Base-by-base conservation (phyloP, 345 rosid species). In the Eucalyptus cloeziana region DNA sequence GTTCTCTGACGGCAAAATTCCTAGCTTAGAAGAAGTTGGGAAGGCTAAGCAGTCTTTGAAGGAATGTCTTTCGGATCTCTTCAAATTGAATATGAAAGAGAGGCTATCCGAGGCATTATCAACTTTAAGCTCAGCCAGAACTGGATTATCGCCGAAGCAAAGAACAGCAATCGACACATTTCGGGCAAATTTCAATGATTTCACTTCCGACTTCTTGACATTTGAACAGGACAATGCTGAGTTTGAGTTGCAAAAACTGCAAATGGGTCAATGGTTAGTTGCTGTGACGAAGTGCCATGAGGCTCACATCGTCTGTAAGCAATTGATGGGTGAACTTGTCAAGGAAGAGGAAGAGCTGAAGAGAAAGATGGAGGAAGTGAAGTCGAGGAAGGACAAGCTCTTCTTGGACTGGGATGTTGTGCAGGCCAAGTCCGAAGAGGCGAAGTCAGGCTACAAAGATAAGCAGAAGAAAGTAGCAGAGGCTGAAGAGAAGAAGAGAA, bases 31-130 rank as follows among this genome's bases (percentile, higher is more conserved):
- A 24, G 90, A 89, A 22, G 86, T 89, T 7, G 44, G 19, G 49
- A 33, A 64, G 62, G 90, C 90, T 62, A 89, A 89, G 64, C 87
- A 56, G 27, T 89, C 90, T 47, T 85, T 89, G 58, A 89, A 89
- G 62, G 90, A 89, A 86, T 89, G 90, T 50, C 90, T 89, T 30
- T 86, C 88, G 25, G 88, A 89, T 80, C 90, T 85, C 85, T 89
- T 89, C 44, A 89, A 86, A 87, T 44, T 86, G 90, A 89, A 89
- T 87, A 89, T 89, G 88, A 89, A 89, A 47, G 90, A 89, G 6
- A 86, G 69, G 81, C 88, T 89, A 17, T 33, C 86, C 1, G 86
- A 86, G 7, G 90, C 88, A 9, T 56, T 89, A 44, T 86, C 64
- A 40, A 89, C 90, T 22, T 37, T 89, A 69, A 86, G 85, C 49